Base-by-base conservation (phyloP, 2,329 filamentous ascomycete genomes). In the Emergomyces orientalis region DNA sequence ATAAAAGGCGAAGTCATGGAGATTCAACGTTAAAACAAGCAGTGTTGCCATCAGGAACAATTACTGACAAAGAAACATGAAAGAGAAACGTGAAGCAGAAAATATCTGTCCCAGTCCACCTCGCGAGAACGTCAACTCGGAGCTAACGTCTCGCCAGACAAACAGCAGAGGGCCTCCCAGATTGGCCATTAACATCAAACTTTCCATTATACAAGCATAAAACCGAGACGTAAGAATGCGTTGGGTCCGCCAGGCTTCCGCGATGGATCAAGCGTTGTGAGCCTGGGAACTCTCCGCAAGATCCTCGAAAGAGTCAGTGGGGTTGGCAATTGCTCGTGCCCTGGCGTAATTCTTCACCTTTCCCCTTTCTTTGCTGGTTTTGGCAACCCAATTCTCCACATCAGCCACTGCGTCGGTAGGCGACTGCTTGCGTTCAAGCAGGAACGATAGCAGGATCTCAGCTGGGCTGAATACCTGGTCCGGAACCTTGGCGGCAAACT, bases 341-440 rank as follows among this genome's bases (percentile, higher is more conserved):
- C 47, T 51, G 47, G 22, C 8, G 47, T 51, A 51, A 51, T 51
- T 51, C 25, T 51, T 51, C 47, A 51, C n/a, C 47, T 51, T 51
- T 51, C 22, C 47, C 22, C n/a, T 51, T 51, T 51, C n/a, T 13
- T 27, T 51, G 22, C 47, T 51, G 47, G n/a, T 2, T 55, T 37
- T 55, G 4, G 30, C 27, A 0, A 75, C 64, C 80, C 80, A 84
- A 56, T 62, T 67, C n/a, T 67, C 71, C 6, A 80, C 75, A 64
- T 76, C 72, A 39, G 72, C 72, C 43, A 83, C 66, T 37, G 81
- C 80, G 59, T 74, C 70, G 17, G 67, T 65, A 4, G 82, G 80
- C 60, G 78, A 76, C 63, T 79, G 80, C 72, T 82, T 82, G 63
- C 78, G 71, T 64, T 75, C 76, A 61, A 84, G 73, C 47, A 84